Conservation (phyloP, 179 eudicot species). For the Kewa caespitosa region DNA sequence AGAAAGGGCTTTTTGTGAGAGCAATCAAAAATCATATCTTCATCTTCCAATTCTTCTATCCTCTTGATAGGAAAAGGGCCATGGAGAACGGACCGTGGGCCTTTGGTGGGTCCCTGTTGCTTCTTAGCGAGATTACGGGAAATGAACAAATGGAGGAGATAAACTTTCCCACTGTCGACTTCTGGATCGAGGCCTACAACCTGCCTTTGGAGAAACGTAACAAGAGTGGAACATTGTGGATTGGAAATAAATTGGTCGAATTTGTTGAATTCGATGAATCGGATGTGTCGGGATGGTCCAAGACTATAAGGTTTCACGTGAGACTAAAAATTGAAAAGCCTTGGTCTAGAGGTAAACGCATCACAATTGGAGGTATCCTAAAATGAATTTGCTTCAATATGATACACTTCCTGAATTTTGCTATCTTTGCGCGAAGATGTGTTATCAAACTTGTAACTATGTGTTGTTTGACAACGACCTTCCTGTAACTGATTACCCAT, state of each 20-base stretch:
- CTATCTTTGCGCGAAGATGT: neutral
- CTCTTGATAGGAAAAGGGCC: neutral
- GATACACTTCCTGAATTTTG: neutral
- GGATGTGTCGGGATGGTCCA: neutral
- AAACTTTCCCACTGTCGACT: neutral
- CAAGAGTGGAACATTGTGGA: neutral
- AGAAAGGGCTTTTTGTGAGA: neutral
- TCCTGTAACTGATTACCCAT: neutral
- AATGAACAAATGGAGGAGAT: neutral
- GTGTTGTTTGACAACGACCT: too few relatives aligned
- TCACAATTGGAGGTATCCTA: neutral
- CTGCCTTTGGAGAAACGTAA: neutral
- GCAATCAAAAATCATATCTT: neutral
- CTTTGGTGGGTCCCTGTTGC: neutral
- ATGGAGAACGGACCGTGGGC: neutral
- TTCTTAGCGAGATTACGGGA: neutral
- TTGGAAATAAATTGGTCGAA: neutral
- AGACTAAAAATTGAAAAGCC: neutral
- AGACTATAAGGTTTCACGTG: neutral
- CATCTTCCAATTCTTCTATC: neutral
- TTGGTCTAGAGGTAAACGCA: neutral
- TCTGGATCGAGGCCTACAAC: neutral
- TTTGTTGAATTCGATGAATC: neutral
- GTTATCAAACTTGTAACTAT: neutral
- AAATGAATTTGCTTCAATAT: neutral